Base-by-base conservation (phyloP, 148 eudicot genomes). In the Chenopodium suecicum region DNA sequence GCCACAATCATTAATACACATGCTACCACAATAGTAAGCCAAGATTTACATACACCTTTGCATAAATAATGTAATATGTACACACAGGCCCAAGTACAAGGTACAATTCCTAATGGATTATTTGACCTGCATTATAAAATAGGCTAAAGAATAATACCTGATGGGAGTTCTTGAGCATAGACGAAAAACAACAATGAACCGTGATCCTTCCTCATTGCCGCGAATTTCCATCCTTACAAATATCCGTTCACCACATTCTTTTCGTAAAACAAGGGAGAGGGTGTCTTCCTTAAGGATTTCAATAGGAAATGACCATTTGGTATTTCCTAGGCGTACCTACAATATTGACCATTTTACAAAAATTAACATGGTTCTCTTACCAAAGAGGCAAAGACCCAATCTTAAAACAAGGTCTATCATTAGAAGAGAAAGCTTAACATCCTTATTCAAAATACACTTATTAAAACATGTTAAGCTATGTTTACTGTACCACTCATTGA, bases 191-290 rank as follows among this genome's bases (percentile, higher is more conserved):
- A 94, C 97, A 88, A 92, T 85, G 86, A 94, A 96, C 50, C 99
- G 97, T 9, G 99, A 96, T 77, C 99, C 99, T 87, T 96, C 99
- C 79, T 96, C 99, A 78, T 92, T 91, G 48, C 99, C 98, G 69
- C 99, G 94, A 84, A 96, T 87, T 87, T 96, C 99, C 64, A 87
- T 86, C 87, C 81, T 91, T 74, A 96, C 56, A 82, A 85, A 81
- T 80, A 82, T 87, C 75, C 91, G 87, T 17, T 85, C 82, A 64
- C 95, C 90, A 70, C 87, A 85, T 76, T 78, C 85, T 81, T 86
- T 87, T 74, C 89, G 89, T 84, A 96, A 86, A 73, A 86, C 89
- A 68, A 96, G 85, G 78, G 80, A 83, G 80, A 94, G 80, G 68
- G 94, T 94, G 85, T 94, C 99, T 89, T 96, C 99, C 86, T 92